These are phyloP conservation scores for Hanseniaspora nectarophila DNA, from an alignment of 805 yeast species.

Conservation along the genomic window DNA sequence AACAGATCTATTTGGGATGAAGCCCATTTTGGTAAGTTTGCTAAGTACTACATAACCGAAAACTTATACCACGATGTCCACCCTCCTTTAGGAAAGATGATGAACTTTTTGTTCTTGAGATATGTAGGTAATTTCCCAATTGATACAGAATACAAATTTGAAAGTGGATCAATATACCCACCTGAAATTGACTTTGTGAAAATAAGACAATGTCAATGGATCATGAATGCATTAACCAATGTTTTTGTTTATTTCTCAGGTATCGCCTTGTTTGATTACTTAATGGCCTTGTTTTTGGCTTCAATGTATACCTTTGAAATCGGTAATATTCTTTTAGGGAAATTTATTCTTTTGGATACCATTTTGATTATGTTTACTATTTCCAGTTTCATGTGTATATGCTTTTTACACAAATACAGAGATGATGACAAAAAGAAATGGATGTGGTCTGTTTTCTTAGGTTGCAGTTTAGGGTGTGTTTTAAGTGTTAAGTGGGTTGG, in stretches of 20 bases:
- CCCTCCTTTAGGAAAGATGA: slow-evolving; percentile 92
- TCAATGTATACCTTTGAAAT: slow-evolving; percentile 72
- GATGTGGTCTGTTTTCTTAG: slow-evolving; percentile 49
- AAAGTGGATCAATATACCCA: slow-evolving; percentile 68
- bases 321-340: slow-evolving; percentile 73
- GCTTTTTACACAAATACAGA: slow-evolving; percentile 46
- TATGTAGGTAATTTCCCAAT: slow-evolving; percentile 6
- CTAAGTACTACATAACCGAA: slow-evolving; percentile 76
- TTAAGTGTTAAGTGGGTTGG: slow-evolving; percentile 85
- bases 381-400: slow-evolving; percentile 39
- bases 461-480: slow-evolving; percentile 66
- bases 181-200: slow-evolving; percentile 63
- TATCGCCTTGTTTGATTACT: slow-evolving; percentile 54
- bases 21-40: slow-evolving; percentile 95
- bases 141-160: slow-evolving; percentile 72
- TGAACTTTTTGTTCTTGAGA: slow-evolving; percentile 30
- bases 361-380: slow-evolving; percentile 75
- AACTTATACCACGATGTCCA: slow-evolving; percentile 94
- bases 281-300: slow-evolving; percentile 32
- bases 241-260: slow-evolving; percentile 81
- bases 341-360: slow-evolving; percentile 83
- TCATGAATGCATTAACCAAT: slow-evolving; percentile 69
- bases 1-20: slow-evolving; percentile 89
- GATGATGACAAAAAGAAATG: slow-evolving; percentile 64
- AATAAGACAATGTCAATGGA: slow-evolving; percentile 82